Conservation (phyloP, 2,329 filamentous ascomycete species). For the Ascosphaera aggregata region DNA sequence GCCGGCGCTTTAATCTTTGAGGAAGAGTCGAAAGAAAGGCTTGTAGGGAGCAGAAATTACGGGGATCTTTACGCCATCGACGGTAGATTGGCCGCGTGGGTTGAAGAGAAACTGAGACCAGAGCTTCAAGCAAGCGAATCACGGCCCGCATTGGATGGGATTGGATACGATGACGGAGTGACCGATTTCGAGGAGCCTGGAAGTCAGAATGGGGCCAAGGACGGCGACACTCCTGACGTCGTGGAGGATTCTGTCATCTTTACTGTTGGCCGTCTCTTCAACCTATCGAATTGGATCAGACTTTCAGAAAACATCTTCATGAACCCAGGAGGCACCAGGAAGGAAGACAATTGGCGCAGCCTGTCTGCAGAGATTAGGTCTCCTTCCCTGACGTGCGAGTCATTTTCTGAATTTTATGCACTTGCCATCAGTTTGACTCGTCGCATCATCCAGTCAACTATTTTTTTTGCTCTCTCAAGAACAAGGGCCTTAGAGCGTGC, state of each 20-base stretch:
- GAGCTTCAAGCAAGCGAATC: constrained; percentile 10
- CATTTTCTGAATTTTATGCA: constrained; percentile 52
- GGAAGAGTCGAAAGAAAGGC: constrained; percentile 40
- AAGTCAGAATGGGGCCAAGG: background rate
- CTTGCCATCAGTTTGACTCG: constrained; percentile 44
- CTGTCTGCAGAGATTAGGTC: constrained; percentile 27
- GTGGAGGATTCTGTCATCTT: constrained; percentile 12
- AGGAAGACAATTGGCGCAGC: constrained; percentile 43
- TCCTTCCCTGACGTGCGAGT: constrained; percentile 51
- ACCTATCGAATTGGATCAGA: constrained; percentile 34
- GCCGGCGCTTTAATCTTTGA: constrained; percentile 41
- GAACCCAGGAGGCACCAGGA: constrained; percentile 34
- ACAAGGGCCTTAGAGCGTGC: constrained; percentile 25
- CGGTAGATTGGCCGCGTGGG: constrained; percentile 9
- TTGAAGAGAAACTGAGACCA: constrained; percentile 10
- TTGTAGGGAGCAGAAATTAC: constrained; percentile 35
- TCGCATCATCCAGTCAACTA: constrained; percentile 41
- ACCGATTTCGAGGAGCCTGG: no score
- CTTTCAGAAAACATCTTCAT: constrained; percentile 50
- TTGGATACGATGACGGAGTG: no score
- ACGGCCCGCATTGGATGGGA: constrained; percentile 4
- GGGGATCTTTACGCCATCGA: constrained; percentile 43
- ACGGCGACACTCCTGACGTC: background rate
- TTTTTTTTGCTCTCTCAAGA: constrained; percentile 49
- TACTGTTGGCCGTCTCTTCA: constrained; percentile 33